phyloP scores from a whole-genome alignment of 495 filamentous ascomycete species.

The Aspergillus mulundensis region DNA sequence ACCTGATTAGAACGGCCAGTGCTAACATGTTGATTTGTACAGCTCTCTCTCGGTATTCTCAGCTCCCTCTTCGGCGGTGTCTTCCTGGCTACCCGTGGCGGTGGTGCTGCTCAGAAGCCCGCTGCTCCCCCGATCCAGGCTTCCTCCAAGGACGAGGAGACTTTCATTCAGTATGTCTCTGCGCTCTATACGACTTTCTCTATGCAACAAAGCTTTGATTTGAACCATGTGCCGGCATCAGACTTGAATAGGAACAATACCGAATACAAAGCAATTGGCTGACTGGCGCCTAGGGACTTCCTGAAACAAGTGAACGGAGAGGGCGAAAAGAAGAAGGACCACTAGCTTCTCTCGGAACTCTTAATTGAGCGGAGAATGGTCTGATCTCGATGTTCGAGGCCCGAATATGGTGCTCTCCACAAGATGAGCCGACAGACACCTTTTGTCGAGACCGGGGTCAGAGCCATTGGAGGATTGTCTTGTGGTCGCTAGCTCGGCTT shows the following conservation, averaged over 20 bases:
- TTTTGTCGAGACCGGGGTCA: conserved; percentile 4
- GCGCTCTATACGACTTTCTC: neutral
- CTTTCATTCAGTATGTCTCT: conserved; percentile 85
- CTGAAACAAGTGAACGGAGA: conserved; percentile 66
- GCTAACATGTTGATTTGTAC: conserved; percentile 1
- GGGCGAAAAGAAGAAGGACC: conserved; percentile 58
- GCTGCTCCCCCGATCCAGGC: conserved; percentile 79
- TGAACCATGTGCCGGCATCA: too few species aligned
- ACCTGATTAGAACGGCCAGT: neutral
- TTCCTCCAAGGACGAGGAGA: conserved; percentile 85
- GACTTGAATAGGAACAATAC: neutral
- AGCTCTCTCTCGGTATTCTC: conserved; percentile 88
- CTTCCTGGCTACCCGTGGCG: conserved; percentile 52
- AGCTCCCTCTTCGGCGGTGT: conserved; percentile 57
- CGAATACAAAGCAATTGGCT: conserved; percentile 4
- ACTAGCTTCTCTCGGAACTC: conserved; percentile 41
- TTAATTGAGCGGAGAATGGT: conserved; percentile 6
- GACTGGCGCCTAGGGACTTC: conserved; percentile 59
- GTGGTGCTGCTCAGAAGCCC: conserved; percentile 52
- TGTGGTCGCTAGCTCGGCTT: conserved; percentile 7
- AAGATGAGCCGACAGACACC: neutral
- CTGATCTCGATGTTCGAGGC: neutral
- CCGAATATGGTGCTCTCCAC: neutral
- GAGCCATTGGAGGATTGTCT: conserved; percentile 5
- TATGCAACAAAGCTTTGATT: neutral